Conservation (phyloP, 1,284 basidiomycete genomes). For the Apiotrichum brassicae region DNA sequence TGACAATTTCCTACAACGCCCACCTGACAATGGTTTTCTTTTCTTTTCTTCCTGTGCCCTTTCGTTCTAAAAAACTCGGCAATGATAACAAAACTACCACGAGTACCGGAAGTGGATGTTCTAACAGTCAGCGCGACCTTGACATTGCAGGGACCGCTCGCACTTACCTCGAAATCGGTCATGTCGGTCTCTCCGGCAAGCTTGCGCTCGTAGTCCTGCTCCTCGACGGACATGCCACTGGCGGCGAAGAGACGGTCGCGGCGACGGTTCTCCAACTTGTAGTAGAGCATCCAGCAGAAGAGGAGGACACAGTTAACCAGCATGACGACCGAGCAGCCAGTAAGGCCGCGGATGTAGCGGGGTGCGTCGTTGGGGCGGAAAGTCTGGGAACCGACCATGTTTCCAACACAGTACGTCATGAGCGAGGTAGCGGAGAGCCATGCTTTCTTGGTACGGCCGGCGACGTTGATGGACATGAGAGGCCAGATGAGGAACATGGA, state of each 20-base stretch:
- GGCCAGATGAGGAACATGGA: constrained; percentile 22
- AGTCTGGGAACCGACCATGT: constrained; percentile 22
- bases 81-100: no score
- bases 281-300: constrained; percentile 8
- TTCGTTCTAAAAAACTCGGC: no score
- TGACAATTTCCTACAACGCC: no score
- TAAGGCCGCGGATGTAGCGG: constrained; percentile 15
- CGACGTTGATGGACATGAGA: constrained; percentile 18
- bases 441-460: constrained; percentile 30
- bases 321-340: constrained; percentile 20
- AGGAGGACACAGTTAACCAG: constrained; percentile 2
- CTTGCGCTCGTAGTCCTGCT: constrained; percentile 1
- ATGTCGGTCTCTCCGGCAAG: constrained; percentile 6
- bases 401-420: constrained; percentile 26
- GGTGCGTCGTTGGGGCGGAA: constrained; percentile 20
- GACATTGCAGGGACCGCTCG: no score
- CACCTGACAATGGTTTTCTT: no score
- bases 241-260: not conserved
- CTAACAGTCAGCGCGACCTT: no score
- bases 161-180: constrained; percentile 9
- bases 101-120: no score
- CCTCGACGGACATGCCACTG: not conserved
- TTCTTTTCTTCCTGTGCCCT: no score
- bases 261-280: constrained; percentile 5
- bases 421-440: constrained; percentile 14